Evolutionary conservation across 306 rosid species (phyloP).

Genomic region (Glycine tomentella): DNA sequence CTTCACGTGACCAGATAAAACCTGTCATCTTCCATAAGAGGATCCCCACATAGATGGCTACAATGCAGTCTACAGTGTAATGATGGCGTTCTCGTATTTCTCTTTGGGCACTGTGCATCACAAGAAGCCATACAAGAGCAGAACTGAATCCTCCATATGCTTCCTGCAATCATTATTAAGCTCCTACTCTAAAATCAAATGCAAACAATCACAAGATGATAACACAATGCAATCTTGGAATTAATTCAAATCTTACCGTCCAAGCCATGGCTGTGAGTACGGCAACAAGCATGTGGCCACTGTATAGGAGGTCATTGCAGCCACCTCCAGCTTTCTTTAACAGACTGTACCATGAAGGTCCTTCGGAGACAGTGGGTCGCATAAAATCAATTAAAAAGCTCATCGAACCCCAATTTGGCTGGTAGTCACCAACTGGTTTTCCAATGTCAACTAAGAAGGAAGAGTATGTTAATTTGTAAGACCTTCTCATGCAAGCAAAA

Average conservation of each 20-base stretch:
- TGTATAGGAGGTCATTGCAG: conserved; percentile 93
- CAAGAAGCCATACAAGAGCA: conserved; percentile 85
- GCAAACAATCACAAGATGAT: conserved; percentile 15
- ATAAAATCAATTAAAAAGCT: conserved; percentile 79
- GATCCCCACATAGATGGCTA: conserved; percentile 90
- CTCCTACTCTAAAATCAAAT: conserved; percentile 20
- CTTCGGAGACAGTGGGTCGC: conserved; percentile 76
- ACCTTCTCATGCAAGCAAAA: conserved; percentile 42
- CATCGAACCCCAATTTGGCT: conserved; percentile 87
- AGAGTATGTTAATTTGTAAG: conserved; percentile 47
- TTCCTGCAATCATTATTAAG: conserved; percentile 65
- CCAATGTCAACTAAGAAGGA: conserved; percentile 71
- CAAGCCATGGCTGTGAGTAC: conserved; percentile 99
- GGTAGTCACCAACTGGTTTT: conserved; percentile 55
- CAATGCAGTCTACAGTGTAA: conserved; percentile 79
- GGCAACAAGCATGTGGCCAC: conserved; percentile 98
- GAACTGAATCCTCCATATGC: conserved; percentile 96
- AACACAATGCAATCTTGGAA: conserved; percentile 25
- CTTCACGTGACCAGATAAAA: conserved; percentile 71
- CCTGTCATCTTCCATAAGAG: conserved; percentile 96
- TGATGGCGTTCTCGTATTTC: conserved; percentile 95
- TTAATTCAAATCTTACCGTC: conserved; percentile 68
- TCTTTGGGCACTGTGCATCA: conserved; percentile 86
- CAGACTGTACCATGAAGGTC: conserved; percentile 80
- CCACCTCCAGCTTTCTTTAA: conserved; percentile 95